A percentile compares a stretch with the other conserved stretches of the same genome.
These are phyloP conservation scores for Hypoxylon sp. DNA, from an alignment of 2,329 filamentous ascomycete genomes.

Conservation along the genomic window DNA sequence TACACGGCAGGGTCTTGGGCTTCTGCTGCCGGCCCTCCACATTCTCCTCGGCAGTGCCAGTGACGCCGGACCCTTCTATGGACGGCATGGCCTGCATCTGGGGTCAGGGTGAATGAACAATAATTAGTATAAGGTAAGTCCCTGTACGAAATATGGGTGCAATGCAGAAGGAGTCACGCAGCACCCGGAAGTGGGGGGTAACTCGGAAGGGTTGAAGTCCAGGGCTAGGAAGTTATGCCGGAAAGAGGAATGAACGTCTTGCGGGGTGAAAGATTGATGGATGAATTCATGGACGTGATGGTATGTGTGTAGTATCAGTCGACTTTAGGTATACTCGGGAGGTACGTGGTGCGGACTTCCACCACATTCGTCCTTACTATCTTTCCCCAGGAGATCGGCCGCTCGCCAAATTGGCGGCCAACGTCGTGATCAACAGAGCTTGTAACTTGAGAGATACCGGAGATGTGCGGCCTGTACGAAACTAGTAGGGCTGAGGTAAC, in stretches of 20 bases:
- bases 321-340: conserved; percentile 50
- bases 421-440: conserved; percentile 38
- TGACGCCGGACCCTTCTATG: conserved; percentile 61
- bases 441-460: conserved; percentile 33
- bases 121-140: conserved; percentile 51
- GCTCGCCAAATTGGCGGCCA: conserved; percentile 37
- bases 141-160: conserved; percentile 53
- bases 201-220: conserved; percentile 49
- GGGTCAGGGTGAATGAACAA: conserved; percentile 49
- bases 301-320: conserved; percentile 46
- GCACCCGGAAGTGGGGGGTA: conserved; percentile 52
- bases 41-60: conserved; percentile 59
- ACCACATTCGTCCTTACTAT: conserved; percentile 43
- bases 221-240: conserved; percentile 51
- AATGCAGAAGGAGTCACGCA: conserved; percentile 55
- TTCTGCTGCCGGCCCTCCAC: conserved; percentile 69
- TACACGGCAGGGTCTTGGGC: conserved; percentile 72
- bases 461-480: conserved; percentile 37
- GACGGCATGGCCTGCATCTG: conserved; percentile 64
- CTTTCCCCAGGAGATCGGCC: conserved; percentile 40
- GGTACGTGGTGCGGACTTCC: conserved; percentile 48
- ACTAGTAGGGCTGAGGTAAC: conserved; percentile 45
- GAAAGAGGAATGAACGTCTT: conserved; percentile 54
- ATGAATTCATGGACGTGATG: conserved; percentile 53
- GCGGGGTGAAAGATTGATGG: conserved; percentile 53